Evolutionary conservation across 176 grass and related monocot genomes (phyloP).

Genomic region (Carex pumila): DNA sequence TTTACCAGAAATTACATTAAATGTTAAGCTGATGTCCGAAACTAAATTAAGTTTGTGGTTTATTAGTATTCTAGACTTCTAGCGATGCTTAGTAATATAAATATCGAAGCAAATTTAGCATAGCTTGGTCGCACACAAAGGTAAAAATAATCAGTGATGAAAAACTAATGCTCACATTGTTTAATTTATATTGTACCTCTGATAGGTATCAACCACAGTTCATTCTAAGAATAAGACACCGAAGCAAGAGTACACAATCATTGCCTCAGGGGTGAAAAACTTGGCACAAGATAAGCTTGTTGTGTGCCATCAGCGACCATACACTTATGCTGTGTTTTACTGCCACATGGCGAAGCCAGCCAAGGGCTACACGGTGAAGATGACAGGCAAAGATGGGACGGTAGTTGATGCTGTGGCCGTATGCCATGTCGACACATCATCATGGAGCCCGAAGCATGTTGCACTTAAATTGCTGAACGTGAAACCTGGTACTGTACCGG

Average conservation of each 20-base stretch:
- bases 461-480: conserved; percentile 72
- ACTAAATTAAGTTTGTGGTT: too few species aligned
- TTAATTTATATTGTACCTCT: not conserved
- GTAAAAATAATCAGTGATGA: too few species aligned
- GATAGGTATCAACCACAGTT: conserved; percentile 34
- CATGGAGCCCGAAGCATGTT: conserved; percentile 69
- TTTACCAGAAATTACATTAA: not conserved
- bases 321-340: conserved; percentile 75
- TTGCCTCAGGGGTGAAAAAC: conserved; percentile 24
- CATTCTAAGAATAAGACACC: conserved; percentile 16
- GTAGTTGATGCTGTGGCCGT: conserved; percentile 56
- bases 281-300: conserved; percentile 24
- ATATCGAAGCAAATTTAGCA: too few species aligned
- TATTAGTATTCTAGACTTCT: too few species aligned
- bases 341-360: conserved; percentile 56
- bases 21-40: too few species aligned
- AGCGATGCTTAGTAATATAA: too few species aligned
- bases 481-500: conserved; percentile 63
- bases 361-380: conserved; percentile 59
- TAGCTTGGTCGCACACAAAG: too few species aligned
- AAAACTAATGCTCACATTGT: too few species aligned
- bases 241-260: conserved; percentile 51
- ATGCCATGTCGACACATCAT: conserved; percentile 70
- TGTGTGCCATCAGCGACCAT: conserved; percentile 62
- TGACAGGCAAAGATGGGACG: conserved; percentile 50